A percentile compares a stretch with the other conserved stretches of the same genome.
Conservation (phyloP, 1,139 yeast species). For the Taphrina deformans region DNA sequence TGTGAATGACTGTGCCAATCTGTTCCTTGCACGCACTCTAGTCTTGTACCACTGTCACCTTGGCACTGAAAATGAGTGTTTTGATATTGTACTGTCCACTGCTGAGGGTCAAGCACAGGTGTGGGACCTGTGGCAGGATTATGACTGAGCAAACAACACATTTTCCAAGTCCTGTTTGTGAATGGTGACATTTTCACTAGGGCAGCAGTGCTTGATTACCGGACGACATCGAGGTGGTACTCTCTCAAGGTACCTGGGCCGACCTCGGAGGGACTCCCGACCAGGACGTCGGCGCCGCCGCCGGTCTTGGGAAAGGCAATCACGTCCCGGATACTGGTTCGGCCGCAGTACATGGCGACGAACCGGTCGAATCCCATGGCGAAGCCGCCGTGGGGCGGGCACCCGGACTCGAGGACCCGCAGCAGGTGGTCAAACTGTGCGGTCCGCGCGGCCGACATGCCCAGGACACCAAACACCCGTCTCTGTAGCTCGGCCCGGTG, state of each 20-base stretch:
- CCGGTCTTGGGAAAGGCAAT: constrained; percentile 94
- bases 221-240: constrained; percentile 49
- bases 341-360: constrained; percentile 82
- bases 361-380: constrained; percentile 93
- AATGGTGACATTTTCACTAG: too few relatives aligned
- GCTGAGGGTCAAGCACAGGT: too few relatives aligned
- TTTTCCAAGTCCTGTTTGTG: too few relatives aligned
- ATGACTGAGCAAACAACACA: too few relatives aligned
- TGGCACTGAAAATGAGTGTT: too few relatives aligned
- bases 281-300: constrained; percentile 83
- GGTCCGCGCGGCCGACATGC: constrained; percentile 51
- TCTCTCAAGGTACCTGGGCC: constrained; percentile 49
- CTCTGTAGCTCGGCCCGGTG: constrained; percentile 80
- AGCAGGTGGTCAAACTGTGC: constrained; percentile 81
- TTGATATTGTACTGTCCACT: too few relatives aligned
- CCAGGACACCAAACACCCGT: constrained; percentile 55
- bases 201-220: too few relatives aligned
- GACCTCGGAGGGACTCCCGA: constrained; percentile 77
- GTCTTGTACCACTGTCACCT: too few relatives aligned
- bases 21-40: too few relatives aligned
- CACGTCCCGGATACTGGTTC: constrained; percentile 79
- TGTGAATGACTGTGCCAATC: too few relatives aligned
- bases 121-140: too few relatives aligned
- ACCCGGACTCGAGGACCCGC: constrained; percentile 79
- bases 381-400: constrained; percentile 98